Conservation (phyloP, 176 grass and related monocot species). For the Microstegium vimineum region DNA sequence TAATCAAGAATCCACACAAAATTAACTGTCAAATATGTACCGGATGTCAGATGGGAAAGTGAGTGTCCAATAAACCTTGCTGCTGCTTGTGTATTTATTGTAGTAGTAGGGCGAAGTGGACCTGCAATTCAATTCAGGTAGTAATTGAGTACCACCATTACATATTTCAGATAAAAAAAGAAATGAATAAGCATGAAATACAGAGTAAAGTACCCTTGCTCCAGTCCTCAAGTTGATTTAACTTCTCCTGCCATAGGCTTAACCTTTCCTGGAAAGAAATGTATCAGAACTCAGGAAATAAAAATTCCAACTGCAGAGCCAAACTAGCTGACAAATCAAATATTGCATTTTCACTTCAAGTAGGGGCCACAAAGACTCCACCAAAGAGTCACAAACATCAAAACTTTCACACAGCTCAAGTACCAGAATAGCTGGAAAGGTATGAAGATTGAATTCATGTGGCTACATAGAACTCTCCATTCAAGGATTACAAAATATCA, state of each 20-base stretch:
- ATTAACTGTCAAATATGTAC: slow-evolving; percentile 33
- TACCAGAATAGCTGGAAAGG: not conserved
- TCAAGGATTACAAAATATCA: not conserved
- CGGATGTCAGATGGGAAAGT: slow-evolving; percentile 64
- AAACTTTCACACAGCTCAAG: not conserved
- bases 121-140: slow-evolving; percentile 47
- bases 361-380: not conserved
- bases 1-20: not conserved
- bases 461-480: not conserved
- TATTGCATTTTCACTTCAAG: not conserved
- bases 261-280: slow-evolving; percentile 72
- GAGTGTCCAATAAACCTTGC: slow-evolving; percentile 81
- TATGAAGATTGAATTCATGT: not conserved
- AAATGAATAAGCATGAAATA: slow-evolving; percentile 3
- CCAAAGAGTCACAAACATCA: not conserved
- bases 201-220: slow-evolving; percentile 52
- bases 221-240: slow-evolving; percentile 72
- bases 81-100: slow-evolving; percentile 73
- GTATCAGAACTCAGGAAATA: not conserved
- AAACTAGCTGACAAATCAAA: not conserved
- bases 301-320: not conserved
- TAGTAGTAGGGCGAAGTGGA: slow-evolving; percentile 68
- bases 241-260: slow-evolving; percentile 72
- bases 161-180: not conserved
- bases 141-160: not conserved